Base-by-base conservation (phyloP, 257 asterid genomes). In the Jacaranda mimosifolia region DNA sequence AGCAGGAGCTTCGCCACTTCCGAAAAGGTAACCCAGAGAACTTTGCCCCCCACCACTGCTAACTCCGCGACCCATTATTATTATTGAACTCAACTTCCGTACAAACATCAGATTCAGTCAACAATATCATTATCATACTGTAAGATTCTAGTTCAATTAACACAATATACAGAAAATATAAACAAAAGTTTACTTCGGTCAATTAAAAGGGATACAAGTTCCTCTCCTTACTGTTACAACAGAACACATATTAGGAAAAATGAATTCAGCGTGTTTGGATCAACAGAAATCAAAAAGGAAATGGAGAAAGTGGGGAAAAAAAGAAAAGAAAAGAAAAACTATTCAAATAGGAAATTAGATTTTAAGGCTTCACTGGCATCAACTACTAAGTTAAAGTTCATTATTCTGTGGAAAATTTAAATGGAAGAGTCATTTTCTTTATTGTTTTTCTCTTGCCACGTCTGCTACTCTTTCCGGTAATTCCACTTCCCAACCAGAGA, bases 11-110 rank as follows among this genome's bases (percentile, higher is more conserved):
- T 91, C 95, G 15, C 87, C 87, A 32, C 87, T 75, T 83, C 97
- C 97, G 56, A 92, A 90, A 12, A 92, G 94, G 83, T 90, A 92
- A 21, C 93, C 95, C 19, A 90, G 82, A 72, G 96, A 90, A 84
- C 97, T 92, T 82, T 92, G 93, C 18, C 97, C 97, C 7, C 97
- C 97, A 68, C 97, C 97, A 21, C 89, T 85, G 86, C 97, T 92
- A 77, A 86, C 93, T 81, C 95, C 97, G 53, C 97, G 92, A 75
- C 97, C 89, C 97, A 89, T 90, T 80, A 69, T 74, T 73, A 32
- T 19, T 35, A 36, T 9, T 39, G 80, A 42, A 58, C 62, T 68
- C 51, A 56, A 63, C 63, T 72, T 57, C 90, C 63, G 79, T 17
- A 45, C 43, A 15, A 12, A 19, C 66, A 39, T 21, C 18, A 75